Evolutionary conservation across 768 basidiomycete genomes (phyloP).

Genomic region (Boletus rubroflammeus): DNA sequence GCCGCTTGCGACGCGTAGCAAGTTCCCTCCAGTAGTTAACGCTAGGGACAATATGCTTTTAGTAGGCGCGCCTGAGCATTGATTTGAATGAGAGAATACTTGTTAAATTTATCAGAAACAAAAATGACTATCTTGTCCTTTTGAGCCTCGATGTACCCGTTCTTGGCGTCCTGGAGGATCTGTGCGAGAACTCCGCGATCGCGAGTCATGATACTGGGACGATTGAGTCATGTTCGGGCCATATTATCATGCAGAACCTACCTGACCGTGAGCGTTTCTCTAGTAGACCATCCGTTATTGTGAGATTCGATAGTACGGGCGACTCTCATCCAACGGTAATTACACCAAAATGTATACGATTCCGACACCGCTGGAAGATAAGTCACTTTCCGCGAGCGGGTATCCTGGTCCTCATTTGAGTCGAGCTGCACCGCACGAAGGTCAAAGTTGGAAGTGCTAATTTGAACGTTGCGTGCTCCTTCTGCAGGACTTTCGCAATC

Average conservation of each 20-base stretch:
- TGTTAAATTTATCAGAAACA: conserved; percentile 43
- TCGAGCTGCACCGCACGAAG: conserved; percentile 25
- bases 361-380: conserved; percentile 34
- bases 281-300: conserved; percentile 16
- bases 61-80: background rate
- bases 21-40: conserved; percentile 50
- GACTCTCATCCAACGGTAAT: conserved; percentile 30
- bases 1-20: conserved; percentile 59
- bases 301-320: conserved; percentile 20
- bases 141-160: conserved; percentile 47
- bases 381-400: conserved; percentile 28
- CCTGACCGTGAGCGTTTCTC: conserved; percentile 25
- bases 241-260: background rate
- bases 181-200: conserved; percentile 44
- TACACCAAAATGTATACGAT: conserved; percentile 35
- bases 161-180: conserved; percentile 54
- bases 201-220: conserved; percentile 47
- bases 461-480: conserved; percentile 47
- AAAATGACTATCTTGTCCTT: conserved; percentile 52
- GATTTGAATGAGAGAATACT: conserved; percentile 22
- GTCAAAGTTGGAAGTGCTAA: conserved; percentile 43
- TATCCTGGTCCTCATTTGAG: conserved; percentile 20
- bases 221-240: background rate
- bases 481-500: conserved; percentile 11
- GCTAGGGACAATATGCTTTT: conserved; percentile 13